Evolutionary conservation across 1,284 basidiomycete genomes (phyloP).

Genomic region (Leccinum subspadiceum): DNA sequence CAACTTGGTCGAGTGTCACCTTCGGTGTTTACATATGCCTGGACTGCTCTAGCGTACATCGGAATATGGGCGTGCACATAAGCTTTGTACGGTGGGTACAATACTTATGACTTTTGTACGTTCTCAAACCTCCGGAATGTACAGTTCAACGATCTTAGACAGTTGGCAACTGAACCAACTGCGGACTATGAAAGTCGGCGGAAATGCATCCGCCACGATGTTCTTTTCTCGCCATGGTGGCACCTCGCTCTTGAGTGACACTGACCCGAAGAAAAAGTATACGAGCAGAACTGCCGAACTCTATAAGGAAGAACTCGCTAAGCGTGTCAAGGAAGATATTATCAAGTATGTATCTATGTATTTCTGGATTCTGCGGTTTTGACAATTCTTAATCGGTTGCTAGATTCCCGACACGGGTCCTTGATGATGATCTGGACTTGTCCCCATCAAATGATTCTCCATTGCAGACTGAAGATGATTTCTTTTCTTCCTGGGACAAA

Average conservation of each 20-base stretch:
- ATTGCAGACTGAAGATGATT: constrained; percentile 71
- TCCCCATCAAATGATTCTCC: constrained; percentile 36
- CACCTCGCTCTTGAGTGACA: constrained; percentile 63
- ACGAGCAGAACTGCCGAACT: constrained; percentile 78
- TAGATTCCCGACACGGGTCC: constrained; percentile 75
- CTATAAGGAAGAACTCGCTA: constrained; percentile 92
- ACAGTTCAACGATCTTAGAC: constrained; percentile 94
- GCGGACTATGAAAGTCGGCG: constrained; percentile 95
- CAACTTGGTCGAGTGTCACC: constrained; percentile 96
- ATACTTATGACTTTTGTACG: background rate
- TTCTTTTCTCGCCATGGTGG: constrained; percentile 92
- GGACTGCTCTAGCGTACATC: constrained; percentile 93
- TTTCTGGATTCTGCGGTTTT: background rate
- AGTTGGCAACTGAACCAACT: constrained; percentile 92
- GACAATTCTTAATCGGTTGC: background rate
- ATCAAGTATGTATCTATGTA: constrained; percentile 46
- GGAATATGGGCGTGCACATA: constrained; percentile 98
- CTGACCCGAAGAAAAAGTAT: constrained; percentile 90
- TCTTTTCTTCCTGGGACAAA: constrained; percentile 96
- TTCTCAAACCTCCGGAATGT: constrained; percentile 20
- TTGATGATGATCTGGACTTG: constrained; percentile 74
- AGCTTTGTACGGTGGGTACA: constrained; percentile 86
- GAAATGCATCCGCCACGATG: constrained; percentile 86
- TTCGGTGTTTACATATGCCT: constrained; percentile 98
- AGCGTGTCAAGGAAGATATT: constrained; percentile 81